Evolutionary conservation across 1,284 basidiomycete genomes (phyloP), one percentile per base, ranked within the genome.

Genomic region (Malassezia obtusa): DNA sequence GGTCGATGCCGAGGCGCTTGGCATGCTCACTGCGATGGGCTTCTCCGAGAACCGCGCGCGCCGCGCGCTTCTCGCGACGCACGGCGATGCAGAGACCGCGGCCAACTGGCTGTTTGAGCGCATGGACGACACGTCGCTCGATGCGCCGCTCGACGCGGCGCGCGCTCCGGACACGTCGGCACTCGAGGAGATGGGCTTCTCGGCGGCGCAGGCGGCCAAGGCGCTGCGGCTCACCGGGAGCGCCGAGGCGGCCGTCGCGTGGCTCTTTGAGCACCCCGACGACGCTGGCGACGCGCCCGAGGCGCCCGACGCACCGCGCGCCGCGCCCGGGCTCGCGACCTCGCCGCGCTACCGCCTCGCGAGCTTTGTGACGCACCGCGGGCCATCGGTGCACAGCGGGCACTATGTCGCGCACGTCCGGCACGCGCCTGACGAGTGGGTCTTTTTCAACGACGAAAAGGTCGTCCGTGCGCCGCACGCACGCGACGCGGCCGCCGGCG

Each of bases 61-160:
- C 44, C 62, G 61, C 35, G 91, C 91, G 0, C 75, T 96, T 14
- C 78, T 92, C 2, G 90, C 89, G 0, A 95, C 90, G 0, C 88
- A 88, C 0, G 70, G 71, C 36, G 82, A 85, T 62, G 78, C 85
- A 0, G 87, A 92, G 65, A 80, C 79, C 0, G 91, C 92, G 0
- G 94, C 91, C 87, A 84, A 88, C 60, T 98, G 92, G 92, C 75
- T 98, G 36, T 94, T 98, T 47, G 63, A 77, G 49, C 92, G 95
- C 75, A 89, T 92, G 86, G 91, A 96, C 8, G 92, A 96, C 75
- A 31, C 67, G 84, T 89, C 90, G 68, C 89, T 96, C 67, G 91
- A 95, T 68, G 80, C 78, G 0, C 90, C 89, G 0, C 82, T 92
- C n/a, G 63, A 66, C 21, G 54, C 4, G 38, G 26, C 26, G n/a